Conservation (phyloP, 2,329 filamentous ascomycete species). For the Macrophomina tecta region DNA sequence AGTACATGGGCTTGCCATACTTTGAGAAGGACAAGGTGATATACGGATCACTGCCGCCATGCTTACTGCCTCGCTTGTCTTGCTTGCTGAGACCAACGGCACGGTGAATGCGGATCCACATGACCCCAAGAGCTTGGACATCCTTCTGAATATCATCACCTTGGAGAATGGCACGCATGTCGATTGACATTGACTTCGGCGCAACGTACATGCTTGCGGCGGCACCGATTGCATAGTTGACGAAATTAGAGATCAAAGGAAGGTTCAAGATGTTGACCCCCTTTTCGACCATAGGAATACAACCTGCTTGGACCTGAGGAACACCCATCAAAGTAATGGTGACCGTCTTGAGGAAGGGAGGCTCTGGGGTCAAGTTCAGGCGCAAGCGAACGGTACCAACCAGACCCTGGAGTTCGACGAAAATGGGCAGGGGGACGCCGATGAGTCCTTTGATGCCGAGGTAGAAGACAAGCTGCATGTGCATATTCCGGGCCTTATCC, state of each 20-base stretch:
- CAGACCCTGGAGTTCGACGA: slow-evolving; percentile 87
- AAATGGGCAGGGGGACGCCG: slow-evolving; percentile 85
- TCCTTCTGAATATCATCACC: slow-evolving; percentile 94
- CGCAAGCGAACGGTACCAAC: slow-evolving; percentile 85
- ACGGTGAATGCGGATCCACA: slow-evolving; percentile 91
- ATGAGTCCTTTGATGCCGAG: slow-evolving; percentile 88
- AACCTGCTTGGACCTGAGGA: slow-evolving; percentile 87
- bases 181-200: slow-evolving; percentile 90
- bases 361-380: slow-evolving; percentile 84
- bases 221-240: slow-evolving; percentile 91
- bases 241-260: slow-evolving; percentile 92
- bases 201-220: slow-evolving; percentile 91
- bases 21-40: slow-evolving; percentile 95
- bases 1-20: slow-evolving; percentile 97
- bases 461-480: slow-evolving; percentile 95
- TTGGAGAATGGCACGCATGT: slow-evolving; percentile 87
- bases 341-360: slow-evolving; percentile 88
- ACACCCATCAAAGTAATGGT: slow-evolving; percentile 95
- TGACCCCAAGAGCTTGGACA: slow-evolving; percentile 81
- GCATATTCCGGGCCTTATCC: slow-evolving; percentile 91
- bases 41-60: slow-evolving; percentile 92
- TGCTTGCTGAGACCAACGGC: slow-evolving; percentile 90
- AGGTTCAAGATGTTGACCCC: slow-evolving; percentile 91
- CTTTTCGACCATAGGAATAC: slow-evolving; percentile 88
- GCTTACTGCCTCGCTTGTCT: slow-evolving; percentile 78